These are phyloP conservation scores for Thymus quinquecostatus DNA, from an alignment of 257 asterid species.

Conservation along the genomic window DNA sequence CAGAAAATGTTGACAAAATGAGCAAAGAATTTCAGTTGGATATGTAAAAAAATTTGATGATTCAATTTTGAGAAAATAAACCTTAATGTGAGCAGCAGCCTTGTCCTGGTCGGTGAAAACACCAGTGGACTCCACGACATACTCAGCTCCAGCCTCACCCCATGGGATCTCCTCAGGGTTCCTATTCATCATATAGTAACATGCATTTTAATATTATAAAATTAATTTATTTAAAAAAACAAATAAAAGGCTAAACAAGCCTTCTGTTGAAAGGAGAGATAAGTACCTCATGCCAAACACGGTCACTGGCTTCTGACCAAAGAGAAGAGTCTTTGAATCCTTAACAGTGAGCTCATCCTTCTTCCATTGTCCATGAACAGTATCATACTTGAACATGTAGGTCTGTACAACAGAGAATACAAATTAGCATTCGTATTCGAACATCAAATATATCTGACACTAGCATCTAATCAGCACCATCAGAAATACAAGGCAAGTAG, in stretches of 20 bases:
- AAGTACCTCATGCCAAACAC: slow-evolving; percentile 74
- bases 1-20: neutral
- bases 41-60: neutral
- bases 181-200: slow-evolving; percentile 40
- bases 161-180: slow-evolving; percentile 96
- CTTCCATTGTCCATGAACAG: slow-evolving; percentile 86
- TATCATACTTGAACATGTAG: slow-evolving; percentile 90
- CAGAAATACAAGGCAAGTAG: slow-evolving; percentile 4
- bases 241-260: neutral
- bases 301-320: slow-evolving; percentile 69
- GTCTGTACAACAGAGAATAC: slow-evolving; percentile 47
- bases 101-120: slow-evolving; percentile 86
- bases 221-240: neutral
- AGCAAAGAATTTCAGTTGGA: neutral
- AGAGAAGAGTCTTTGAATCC: slow-evolving; percentile 83
- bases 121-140: slow-evolving; percentile 83
- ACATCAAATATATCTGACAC: neutral
- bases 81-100: slow-evolving; percentile 90
- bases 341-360: slow-evolving; percentile 65
- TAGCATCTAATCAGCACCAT: neutral
- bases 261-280: slow-evolving; percentile 3
- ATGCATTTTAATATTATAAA: neutral
- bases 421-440: neutral
- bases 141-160: slow-evolving; percentile 88
- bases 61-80: slow-evolving; percentile 20